phyloP scores from a whole-genome alignment of 352 stramenopile genomes.

The Globisporangium recalcitrans region DNA sequence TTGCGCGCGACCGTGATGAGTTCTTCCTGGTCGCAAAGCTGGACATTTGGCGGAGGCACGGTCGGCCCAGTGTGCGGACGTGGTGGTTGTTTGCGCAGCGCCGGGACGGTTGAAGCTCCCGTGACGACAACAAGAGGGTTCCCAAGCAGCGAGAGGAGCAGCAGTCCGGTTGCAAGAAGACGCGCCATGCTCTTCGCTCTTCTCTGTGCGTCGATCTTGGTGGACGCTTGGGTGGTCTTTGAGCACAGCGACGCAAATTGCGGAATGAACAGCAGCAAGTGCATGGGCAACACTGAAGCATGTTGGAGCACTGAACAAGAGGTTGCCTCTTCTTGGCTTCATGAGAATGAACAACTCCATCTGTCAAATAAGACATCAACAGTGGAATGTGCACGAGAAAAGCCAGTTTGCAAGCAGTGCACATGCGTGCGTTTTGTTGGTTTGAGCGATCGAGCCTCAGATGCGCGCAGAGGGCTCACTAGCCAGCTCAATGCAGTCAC shows the following conservation, averaged over 20 bases:
- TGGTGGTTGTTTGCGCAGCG: not conserved
- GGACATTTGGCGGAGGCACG: conserved; percentile 17
- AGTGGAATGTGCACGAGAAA: not conserved
- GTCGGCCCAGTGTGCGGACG: not conserved
- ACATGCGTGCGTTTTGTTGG: too few species aligned
- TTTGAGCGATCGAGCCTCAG: too few species aligned
- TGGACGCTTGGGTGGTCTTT: not conserved
- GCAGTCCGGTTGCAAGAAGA: not conserved
- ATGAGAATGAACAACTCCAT: not conserved
- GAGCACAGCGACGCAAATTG: not conserved
- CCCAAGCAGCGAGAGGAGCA: not conserved
- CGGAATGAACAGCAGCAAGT: too few species aligned
- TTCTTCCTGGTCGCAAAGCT: conserved; percentile 37
- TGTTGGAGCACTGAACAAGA: too few species aligned
- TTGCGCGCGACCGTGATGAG: conserved; percentile 24
- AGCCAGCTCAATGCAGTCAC: too few species aligned
- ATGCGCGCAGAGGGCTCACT: too few species aligned
- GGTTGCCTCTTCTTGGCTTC: not conserved
- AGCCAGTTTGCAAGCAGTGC: not conserved
- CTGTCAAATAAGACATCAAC: conserved; percentile 2
- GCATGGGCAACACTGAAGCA: too few species aligned
- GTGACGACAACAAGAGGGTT: not conserved
- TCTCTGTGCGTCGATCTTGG: not conserved
- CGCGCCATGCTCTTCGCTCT: not conserved
- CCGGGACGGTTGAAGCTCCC: not conserved